Conservation (phyloP, 345 rosid species). For the Hevea brasiliensis region DNA sequence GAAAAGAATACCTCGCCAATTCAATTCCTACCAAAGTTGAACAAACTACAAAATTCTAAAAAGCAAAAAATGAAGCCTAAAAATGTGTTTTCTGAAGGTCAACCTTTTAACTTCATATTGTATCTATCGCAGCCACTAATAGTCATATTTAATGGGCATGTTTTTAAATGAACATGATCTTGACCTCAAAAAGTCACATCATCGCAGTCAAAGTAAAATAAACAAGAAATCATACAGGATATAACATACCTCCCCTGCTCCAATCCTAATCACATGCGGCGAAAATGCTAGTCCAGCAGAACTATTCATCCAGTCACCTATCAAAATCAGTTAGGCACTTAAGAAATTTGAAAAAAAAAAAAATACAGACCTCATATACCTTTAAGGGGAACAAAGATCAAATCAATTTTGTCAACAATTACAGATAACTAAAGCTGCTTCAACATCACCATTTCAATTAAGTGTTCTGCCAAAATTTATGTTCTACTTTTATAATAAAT, state of each 20-base stretch:
- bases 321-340: constrained; percentile 19
- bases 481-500: not conserved
- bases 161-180: not conserved
- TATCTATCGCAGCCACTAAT: not conserved
- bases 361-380: not conserved
- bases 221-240: constrained; percentile 4
- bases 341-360: not conserved
- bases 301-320: constrained; percentile 99
- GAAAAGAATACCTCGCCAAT: not conserved
- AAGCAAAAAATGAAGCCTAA: not conserved
- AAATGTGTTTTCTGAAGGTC: not conserved
- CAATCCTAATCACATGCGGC: constrained; percentile 81
- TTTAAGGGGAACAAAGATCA: not conserved
- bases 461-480: not conserved
- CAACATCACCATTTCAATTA: not conserved
- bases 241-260: constrained; percentile 72
- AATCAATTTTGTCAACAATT: not conserved
- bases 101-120: not conserved
- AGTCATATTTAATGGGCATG: not conserved
- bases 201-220: not conserved
- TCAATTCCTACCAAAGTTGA: not conserved
- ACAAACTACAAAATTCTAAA: not conserved
- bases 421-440: not conserved
- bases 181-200: not conserved
- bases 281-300: constrained; percentile 96